Base-by-base conservation (phyloP, 805 yeast genomes). In the Yarrowia sp. region DNA sequence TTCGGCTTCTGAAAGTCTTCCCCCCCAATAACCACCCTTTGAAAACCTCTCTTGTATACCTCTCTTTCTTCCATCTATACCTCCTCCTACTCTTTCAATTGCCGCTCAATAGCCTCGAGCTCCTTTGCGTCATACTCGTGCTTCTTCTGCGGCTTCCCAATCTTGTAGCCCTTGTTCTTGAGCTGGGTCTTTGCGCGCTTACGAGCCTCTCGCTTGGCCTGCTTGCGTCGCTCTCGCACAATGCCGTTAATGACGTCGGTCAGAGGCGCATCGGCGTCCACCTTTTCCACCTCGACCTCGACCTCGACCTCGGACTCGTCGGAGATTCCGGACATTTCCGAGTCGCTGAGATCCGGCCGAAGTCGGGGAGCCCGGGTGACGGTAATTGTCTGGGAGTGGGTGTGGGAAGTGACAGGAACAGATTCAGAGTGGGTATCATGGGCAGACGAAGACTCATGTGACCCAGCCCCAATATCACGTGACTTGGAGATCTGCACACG, bases 251-350 rank as follows among this genome's bases (percentile, higher is more conserved):
- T 59, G 42, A 59, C 52, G 42, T 59, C 65, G 9, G 65, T 36
- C 14, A 59, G 52, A 9, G 65, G 65, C n/a, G 49, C 64, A 0
- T 58, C 49, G 1, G 52, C 14, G 16, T 16, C 65, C 35, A 42
- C 49, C 14, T 48, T 26, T 16, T 49, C 40, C 14, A 49, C 53
- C 38, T 26, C 36, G n/a, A 12, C 50, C 32, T 58, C 65, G 1
- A 45, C 50, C n/a, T 58, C 52, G 3, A 59, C 40, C 8, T 43
- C 52, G 5, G 65, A 45, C 41, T 43, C 65, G 36, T 59, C 65
- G 11, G 65, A 59, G 14, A 59, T 45, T 5, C 65, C 65, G 3
- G 65, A 59, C 65, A 59, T 59, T 8, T 59, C 65, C 15, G 65
- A 45, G 14, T 59, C 65, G 16, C 63, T 56, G 14, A 56, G 15